Conservation (phyloP, 2,329 filamentous ascomycete species). For the Apiospora phragmitis region DNA sequence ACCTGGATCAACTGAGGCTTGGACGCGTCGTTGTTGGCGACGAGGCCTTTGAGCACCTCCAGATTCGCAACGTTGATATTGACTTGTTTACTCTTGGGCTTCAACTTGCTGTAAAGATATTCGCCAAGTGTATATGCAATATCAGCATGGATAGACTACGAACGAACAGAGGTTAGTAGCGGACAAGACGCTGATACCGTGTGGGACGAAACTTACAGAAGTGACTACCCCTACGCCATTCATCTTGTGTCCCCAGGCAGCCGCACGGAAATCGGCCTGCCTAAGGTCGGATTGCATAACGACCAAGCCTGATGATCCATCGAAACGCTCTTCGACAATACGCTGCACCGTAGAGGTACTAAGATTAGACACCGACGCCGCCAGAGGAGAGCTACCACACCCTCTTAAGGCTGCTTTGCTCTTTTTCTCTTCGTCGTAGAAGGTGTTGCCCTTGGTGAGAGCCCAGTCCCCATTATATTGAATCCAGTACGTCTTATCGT, state of each 20-base stretch:
- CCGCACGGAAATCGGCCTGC: conserved; percentile 37
- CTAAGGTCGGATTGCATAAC: conserved; percentile 40
- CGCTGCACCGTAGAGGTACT: conserved; percentile 37
- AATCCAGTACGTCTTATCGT: conserved; percentile 71
- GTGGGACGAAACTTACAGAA: conserved; percentile 1
- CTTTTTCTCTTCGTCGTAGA: conserved; percentile 39
- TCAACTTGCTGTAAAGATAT: conserved; percentile 56
- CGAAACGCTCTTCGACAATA: conserved; percentile 36
- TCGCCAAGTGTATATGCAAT: conserved; percentile 64
- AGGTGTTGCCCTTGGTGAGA: conserved; percentile 54
- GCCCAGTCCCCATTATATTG: conserved; percentile 69
- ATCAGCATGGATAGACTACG: conserved; percentile 58
- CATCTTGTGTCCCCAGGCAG: conserved; percentile 44
- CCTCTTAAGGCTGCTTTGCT: conserved; percentile 4
- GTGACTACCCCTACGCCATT: conserved; percentile 43
- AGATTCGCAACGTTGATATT: conserved; percentile 40
- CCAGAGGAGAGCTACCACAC: too few relatives aligned
- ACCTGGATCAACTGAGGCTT: conserved; percentile 33
- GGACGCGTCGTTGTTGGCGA: conserved; percentile 32
- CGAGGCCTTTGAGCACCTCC: conserved; percentile 35
- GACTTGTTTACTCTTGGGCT: conserved; percentile 41
- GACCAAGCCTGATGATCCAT: conserved; percentile 25
- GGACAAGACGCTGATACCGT: too few relatives aligned
- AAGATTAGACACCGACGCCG: conserved; percentile 17
- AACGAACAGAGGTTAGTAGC: too few relatives aligned